phyloP scores from a whole-genome alignment of 1,284 basidiomycete genomes.

The Ceratobasidium sp. region DNA sequence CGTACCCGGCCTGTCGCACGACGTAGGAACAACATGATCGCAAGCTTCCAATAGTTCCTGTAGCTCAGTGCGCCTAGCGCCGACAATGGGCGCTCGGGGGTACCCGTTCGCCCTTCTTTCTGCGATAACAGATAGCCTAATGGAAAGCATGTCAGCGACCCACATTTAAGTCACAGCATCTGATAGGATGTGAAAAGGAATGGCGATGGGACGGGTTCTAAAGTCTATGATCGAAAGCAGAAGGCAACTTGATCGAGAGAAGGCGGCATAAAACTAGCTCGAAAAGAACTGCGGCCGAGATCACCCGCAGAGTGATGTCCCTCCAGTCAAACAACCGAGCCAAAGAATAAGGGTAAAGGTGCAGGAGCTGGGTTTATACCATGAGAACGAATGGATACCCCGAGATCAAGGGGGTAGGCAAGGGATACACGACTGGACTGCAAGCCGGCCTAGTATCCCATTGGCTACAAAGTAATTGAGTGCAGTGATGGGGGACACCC shows the following conservation, averaged over 20 bases:
- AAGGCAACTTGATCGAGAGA: conserved; percentile 29
- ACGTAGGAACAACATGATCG: conserved; percentile 84
- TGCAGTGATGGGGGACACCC: neutral
- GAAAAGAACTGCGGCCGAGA: neutral
- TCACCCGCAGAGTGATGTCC: neutral
- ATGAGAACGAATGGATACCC: neutral
- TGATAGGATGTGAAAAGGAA: neutral
- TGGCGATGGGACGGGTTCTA: neutral
- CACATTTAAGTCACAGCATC: neutral
- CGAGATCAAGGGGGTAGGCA: neutral
- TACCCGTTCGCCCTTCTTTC: conserved; percentile 87
- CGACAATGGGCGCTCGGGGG: conserved; percentile 93
- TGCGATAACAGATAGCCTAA: conserved; percentile 94
- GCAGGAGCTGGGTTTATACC: conserved; percentile 6
- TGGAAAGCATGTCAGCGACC: neutral
- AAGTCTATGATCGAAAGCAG: conserved; percentile 16
- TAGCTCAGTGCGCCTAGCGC: conserved; percentile 91
- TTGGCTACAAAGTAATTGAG: neutral
- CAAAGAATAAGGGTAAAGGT: neutral
- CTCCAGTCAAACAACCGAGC: neutral
- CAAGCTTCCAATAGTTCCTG: conserved; percentile 92
- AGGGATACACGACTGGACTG: neutral
- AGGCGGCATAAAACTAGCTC: conserved; percentile 10
- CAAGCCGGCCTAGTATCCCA: neutral
- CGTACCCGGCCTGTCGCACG: conserved; percentile 65